Conservation (phyloP, 2,329 filamentous ascomycete species). For the Calonectria ilicicola region DNA sequence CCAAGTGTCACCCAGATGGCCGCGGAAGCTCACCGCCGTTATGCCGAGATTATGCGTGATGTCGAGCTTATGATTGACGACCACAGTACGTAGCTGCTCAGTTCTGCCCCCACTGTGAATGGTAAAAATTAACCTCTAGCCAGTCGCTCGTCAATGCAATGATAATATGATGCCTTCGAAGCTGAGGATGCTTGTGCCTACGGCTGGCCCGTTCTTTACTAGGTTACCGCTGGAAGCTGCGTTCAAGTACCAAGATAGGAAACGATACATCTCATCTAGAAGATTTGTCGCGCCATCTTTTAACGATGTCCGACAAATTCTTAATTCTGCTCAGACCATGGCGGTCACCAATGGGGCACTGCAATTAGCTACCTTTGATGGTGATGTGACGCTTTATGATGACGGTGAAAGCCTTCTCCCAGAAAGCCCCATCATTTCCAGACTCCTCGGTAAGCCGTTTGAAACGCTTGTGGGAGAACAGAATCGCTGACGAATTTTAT, state of each 20-base stretch:
- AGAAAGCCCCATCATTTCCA: constrained; percentile 80
- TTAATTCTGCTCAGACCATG: constrained; percentile 96
- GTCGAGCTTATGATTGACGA: constrained; percentile 93
- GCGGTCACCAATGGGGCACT: constrained; percentile 84
- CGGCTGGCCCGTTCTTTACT: constrained; percentile 94
- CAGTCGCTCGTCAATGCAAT: constrained; percentile 78
- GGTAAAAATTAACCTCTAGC: constrained; percentile 2
- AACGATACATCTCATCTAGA: constrained; percentile 87
- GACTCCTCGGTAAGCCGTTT: constrained; percentile 60
- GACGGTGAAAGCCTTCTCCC: constrained; percentile 84
- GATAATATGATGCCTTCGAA: constrained; percentile 82
- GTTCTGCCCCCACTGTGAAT: neutral
- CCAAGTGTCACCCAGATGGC: constrained; percentile 78
- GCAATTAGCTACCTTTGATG: constrained; percentile 94
- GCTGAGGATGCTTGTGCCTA: constrained; percentile 90
- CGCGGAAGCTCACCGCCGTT: constrained; percentile 84
- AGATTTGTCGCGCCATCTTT: constrained; percentile 97
- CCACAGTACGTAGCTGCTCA: constrained; percentile 72
- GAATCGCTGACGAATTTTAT: constrained; percentile 1
- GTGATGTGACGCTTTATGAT: constrained; percentile 95
- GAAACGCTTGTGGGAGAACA: neutral
- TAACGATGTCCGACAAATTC: constrained; percentile 92
- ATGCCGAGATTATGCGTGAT: constrained; percentile 95
- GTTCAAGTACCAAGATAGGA: constrained; percentile 89
- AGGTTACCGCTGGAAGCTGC: constrained; percentile 87